Base-by-base conservation (phyloP, 768 basidiomycete genomes). In the Bullera alba region DNA sequence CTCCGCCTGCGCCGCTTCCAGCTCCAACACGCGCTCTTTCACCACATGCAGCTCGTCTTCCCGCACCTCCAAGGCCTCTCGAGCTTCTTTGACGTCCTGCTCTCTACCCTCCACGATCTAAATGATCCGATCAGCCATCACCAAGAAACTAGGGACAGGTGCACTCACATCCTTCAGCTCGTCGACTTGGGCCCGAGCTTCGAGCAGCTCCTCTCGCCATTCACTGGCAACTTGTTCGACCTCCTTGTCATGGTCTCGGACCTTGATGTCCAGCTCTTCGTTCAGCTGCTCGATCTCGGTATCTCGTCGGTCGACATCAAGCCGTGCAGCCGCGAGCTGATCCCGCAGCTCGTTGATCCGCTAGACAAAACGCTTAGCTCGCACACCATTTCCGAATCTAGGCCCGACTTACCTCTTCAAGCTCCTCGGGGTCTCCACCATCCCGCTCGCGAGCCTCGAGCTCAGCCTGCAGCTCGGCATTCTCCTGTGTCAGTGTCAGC, bases 131-230 rank as follows among this genome's bases (percentile, higher is more conserved):
- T 45, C 2, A 37, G 30, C 30, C 36, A 45, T 19, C 12, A 28
- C 14, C 36, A 52, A 32, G 32, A 35, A 8, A 30, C 48, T 34
- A n/a, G n/a, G n/a, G 27, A n/a, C n/a, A n/a, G n/a, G 6, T 8
- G 8, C n/a, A 60, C 69, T 54, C 53, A 69, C 67, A 50, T 71
- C 66, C 46, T 63, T 69, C 8, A 75, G 76, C 69, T 92, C 87
- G 49, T 89, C 87, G 0, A 84, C 81, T 60, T 87, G 87, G 2
- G 77, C 79, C 52, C 83, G 77, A 1, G 82, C 82, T 57, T 89
- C 87, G 54, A 88, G 82, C 2, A 92, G 82, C 65, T 93, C 91
- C 2, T 85, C 86, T 48, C 84, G 76, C 89, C 89, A 93, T 60
- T 87, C 86, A 36, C 83, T 80, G 61, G 88, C 86, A 5, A 89